These are phyloP conservation scores for Rosa rugosa DNA, from an alignment of 306 rosid species.

Conservation along the genomic window DNA sequence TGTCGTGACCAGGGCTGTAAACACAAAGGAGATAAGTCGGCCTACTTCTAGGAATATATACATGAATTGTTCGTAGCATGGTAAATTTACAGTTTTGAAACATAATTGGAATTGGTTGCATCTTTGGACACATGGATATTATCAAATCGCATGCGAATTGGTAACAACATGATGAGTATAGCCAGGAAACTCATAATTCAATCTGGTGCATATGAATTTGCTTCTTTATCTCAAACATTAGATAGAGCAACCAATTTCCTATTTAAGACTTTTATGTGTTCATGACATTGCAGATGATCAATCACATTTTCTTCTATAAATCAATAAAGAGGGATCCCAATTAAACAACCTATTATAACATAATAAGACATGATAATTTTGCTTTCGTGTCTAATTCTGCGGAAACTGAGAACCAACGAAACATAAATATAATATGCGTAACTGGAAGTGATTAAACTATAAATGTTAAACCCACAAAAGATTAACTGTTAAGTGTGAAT, in stretches of 20 bases:
- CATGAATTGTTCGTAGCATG: background rate
- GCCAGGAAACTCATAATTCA: background rate
- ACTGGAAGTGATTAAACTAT: background rate
- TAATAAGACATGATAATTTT: background rate
- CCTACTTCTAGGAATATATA: background rate
- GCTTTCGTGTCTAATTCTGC: background rate
- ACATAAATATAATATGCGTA: background rate
- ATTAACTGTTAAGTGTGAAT: constrained; percentile 25
- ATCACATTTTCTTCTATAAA: background rate
- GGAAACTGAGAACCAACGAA: background rate
- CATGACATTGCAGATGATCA: background rate
- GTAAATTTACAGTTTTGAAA: background rate
- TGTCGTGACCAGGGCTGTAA: constrained; percentile 85
- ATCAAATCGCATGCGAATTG: background rate
- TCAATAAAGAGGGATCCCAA: background rate
- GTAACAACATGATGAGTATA: background rate
- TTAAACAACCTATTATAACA: background rate
- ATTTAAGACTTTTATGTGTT: background rate
- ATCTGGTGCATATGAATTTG: background rate
- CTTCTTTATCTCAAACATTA: background rate
- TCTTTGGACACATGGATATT: background rate
- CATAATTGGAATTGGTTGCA: background rate
- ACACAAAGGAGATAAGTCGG: constrained; percentile 20
- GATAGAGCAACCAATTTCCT: background rate
- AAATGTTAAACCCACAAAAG: background rate